A percentile compares a stretch with the other conserved stretches of the same genome.
These are phyloP conservation scores for Irpex sp. DNA, from an alignment of 1,284 basidiomycete genomes.

Conservation along the genomic window DNA sequence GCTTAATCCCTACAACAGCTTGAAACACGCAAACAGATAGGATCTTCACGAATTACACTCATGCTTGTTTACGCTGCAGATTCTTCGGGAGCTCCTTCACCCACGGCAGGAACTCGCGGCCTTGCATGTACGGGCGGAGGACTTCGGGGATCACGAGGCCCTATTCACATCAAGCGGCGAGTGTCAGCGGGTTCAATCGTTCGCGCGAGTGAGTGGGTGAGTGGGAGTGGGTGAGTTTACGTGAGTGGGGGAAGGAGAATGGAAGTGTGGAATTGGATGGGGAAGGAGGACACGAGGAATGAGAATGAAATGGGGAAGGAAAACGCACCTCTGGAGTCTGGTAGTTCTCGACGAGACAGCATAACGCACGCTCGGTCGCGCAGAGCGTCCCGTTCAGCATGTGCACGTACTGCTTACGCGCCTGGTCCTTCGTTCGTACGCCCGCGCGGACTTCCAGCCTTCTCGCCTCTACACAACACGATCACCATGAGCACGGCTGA, in stretches of 20 bases:
- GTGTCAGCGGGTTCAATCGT: too few species aligned
- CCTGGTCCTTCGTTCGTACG: conserved; percentile 80
- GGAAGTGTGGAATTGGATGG: too few species aligned
- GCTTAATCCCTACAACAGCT: too few species aligned
- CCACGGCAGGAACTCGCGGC: conserved; percentile 89
- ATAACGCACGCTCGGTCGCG: conserved; percentile 93
- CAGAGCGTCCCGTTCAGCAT: conserved; percentile 98
- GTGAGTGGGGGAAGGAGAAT: too few species aligned
- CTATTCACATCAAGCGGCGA: conserved; percentile 29
- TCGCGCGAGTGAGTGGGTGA: too few species aligned
- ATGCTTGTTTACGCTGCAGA: conserved; percentile 67
- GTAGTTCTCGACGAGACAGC: conserved; percentile 98
- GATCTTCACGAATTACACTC: conserved; percentile 5
- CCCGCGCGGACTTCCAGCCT: conserved; percentile 88
- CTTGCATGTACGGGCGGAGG: conserved; percentile 92
- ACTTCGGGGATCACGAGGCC: conserved; percentile 87
- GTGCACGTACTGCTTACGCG: conserved; percentile 89
- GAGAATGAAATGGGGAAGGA: not conserved
- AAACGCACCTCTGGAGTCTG: conserved; percentile 86
- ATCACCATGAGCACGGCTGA: conserved; percentile 4
- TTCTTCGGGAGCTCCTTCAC: conserved; percentile 79
- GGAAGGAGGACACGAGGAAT: too few species aligned
- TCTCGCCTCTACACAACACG: conserved; percentile 64
- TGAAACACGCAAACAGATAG: not conserved
- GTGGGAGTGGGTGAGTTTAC: too few species aligned